Evolutionary conservation across 805 yeast species (phyloP).

Genomic region (Candida easanensis): DNA sequence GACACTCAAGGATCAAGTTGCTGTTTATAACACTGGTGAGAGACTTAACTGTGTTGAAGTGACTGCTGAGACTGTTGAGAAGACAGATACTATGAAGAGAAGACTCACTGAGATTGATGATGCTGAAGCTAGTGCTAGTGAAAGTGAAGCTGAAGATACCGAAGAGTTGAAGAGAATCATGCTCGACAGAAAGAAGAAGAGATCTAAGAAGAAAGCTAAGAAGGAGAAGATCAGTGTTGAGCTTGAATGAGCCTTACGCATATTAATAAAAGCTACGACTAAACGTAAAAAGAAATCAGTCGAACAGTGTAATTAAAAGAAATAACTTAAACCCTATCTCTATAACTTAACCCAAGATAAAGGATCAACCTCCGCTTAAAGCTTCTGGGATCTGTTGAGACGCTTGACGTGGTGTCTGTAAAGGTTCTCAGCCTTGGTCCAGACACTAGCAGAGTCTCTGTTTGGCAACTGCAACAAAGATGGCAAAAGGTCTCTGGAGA

Average conservation of each 20-base stretch:
- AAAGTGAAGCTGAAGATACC: slow-evolving; percentile 72
- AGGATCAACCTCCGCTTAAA: slow-evolving; percentile 25
- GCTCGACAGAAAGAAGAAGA: slow-evolving; percentile 36
- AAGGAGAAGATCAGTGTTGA: slow-evolving; percentile 52
- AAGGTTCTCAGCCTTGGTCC: slow-evolving; percentile 84
- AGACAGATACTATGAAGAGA: slow-evolving; percentile 64
- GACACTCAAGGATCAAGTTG: slow-evolving; percentile 67
- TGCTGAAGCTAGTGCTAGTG: slow-evolving; percentile 47
- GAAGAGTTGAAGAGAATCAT: slow-evolving; percentile 59
- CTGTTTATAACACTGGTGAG: slow-evolving; percentile 88
- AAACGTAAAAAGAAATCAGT: too few species aligned
- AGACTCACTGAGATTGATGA: slow-evolving; percentile 37
- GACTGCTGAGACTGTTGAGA: slow-evolving; percentile 76
- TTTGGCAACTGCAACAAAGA: slow-evolving; percentile 81
- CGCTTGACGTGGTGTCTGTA: slow-evolving; percentile 84
- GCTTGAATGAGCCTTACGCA: slow-evolving; percentile 45
- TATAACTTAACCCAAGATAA: neutral
- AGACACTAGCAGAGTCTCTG: slow-evolving; percentile 80
- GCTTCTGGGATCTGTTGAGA: slow-evolving; percentile 47
- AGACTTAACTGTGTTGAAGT: slow-evolving; percentile 82
- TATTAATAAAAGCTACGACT: too few species aligned
- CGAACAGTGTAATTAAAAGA: neutral
- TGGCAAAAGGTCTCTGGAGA: slow-evolving; percentile 84
- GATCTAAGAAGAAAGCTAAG: slow-evolving; percentile 38
- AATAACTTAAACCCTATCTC: neutral